phyloP scores from a whole-genome alignment of 345 rosid genomes.

The Pugionium dolabratum region DNA sequence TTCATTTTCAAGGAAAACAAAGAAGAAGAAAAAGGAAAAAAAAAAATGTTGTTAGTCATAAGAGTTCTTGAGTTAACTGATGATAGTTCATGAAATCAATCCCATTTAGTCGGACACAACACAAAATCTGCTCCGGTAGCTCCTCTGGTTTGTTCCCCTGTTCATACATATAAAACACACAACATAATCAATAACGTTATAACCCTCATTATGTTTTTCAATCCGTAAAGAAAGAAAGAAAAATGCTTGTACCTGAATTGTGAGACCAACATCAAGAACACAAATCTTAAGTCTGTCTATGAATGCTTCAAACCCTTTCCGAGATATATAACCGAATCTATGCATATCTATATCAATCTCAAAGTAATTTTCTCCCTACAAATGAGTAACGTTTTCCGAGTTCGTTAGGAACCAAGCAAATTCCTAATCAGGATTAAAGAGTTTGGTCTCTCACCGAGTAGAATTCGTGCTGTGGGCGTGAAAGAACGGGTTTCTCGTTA shows the following conservation, averaged over 20 bases:
- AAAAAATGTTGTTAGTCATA: conserved; percentile 30
- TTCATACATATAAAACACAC: conserved; percentile 20
- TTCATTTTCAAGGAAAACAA: not conserved
- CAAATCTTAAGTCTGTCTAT: conserved; percentile 74
- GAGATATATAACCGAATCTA: conserved; percentile 85
- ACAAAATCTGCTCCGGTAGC: conserved; percentile 87
- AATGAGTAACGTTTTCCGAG: conserved; percentile 13
- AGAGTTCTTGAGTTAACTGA: conserved; percentile 58
- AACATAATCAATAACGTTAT: not conserved
- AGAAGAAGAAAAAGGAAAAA: conserved; percentile 11
- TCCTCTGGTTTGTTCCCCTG: conserved; percentile 93
- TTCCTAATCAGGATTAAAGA: not conserved
- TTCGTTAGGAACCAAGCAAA: conserved; percentile 10
- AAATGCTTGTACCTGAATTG: conserved; percentile 63
- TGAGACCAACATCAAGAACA: conserved; percentile 85
- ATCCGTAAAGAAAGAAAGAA: not conserved
- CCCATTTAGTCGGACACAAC: conserved; percentile 74
- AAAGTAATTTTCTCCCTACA: conserved; percentile 84
- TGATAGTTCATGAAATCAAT: conserved; percentile 73
- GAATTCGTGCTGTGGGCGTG: conserved; percentile 95
- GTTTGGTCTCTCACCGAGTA: conserved; percentile 49
- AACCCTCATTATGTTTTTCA: not conserved
- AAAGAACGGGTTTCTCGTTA: conserved; percentile 97
- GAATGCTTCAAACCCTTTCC: conserved; percentile 56
- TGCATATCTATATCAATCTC: conserved; percentile 97